A percentile compares a stretch with the other conserved stretches of the same genome.
These are phyloP conservation scores for Dimocarpus longan DNA, from an alignment of 345 rosid species.

Conservation along the genomic window DNA sequence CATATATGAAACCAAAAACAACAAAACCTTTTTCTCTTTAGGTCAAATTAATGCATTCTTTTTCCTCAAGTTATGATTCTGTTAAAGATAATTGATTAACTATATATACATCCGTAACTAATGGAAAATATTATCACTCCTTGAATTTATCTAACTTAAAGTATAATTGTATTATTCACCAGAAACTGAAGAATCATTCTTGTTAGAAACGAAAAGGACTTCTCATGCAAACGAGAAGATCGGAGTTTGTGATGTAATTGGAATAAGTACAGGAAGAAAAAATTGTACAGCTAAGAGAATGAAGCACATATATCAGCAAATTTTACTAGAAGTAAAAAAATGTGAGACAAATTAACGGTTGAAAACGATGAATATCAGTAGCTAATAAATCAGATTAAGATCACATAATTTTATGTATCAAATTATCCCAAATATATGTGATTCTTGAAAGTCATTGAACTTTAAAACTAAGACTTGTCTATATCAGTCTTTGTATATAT, in stretches of 20 bases:
- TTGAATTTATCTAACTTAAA: conserved; percentile 6
- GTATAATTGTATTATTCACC: conserved; percentile 4
- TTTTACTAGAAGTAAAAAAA: too few species aligned
- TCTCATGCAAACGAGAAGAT: conserved; percentile 8
- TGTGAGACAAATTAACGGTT: too few species aligned
- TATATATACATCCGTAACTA: not conserved
- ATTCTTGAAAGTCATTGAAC: not conserved
- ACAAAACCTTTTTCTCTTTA: not conserved
- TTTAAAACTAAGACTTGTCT: conserved; percentile 1
- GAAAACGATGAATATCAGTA: too few species aligned
- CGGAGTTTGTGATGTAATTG: not conserved
- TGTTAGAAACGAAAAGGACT: conserved; percentile 4
- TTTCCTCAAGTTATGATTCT: conserved; percentile 31
- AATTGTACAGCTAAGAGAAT: not conserved
- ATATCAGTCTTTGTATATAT: not conserved
- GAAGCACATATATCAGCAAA: not conserved
- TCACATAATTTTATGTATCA: not conserved
- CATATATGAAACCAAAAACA: not conserved
- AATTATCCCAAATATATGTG: not conserved
- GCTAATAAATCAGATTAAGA: not conserved
- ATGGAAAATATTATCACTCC: not conserved
- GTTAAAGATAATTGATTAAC: conserved; percentile 11
- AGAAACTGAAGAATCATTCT: not conserved
- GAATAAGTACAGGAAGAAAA: not conserved
- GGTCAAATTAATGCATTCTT: conserved; percentile 23